Evolutionary conservation across 2,329 filamentous ascomycete species (phyloP), one percentile per base, ranked within the genome.

Genomic region (Penicillium sp.): DNA sequence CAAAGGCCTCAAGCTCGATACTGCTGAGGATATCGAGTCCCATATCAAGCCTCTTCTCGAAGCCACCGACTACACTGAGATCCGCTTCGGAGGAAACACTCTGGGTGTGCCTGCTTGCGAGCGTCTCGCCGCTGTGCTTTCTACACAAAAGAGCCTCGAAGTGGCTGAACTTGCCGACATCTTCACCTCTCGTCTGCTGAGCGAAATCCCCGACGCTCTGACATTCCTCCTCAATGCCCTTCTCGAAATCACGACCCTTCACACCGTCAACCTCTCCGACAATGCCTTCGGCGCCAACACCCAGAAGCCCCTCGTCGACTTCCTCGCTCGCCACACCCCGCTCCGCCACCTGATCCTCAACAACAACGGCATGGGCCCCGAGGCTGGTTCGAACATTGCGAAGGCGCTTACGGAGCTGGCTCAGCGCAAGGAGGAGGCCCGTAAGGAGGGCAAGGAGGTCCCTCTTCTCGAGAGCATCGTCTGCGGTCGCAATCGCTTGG

Each of bases 201-300:
- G 83, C 69, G 93, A 98, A 69, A 98, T 98, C 57, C 93, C 93
- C 42, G 84, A 85, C 57, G 91, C 93, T 7, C 81, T 98, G 48
- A 87, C 86, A 40, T 83, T 81, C 51, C 83, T 98, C 41, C 83
- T 98, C 47, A 89, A 84, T 35, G 85, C 91, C 4, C 83, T 97
- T 35, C 82, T 96, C 50, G 85, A 89, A 64, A 84, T 95, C 47
- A 85, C 87, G 2, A 84, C 87, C 50, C 84, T 98, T 38, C 85
- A 87, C 69, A 96, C 90, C 29, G 80, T 98, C 72, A 94, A 97
- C 71, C 80, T 98, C 35, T 95, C 91, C 72, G 93, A 98, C 72
- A 98, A 98, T 71, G 93, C 93, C 40, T 98, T 98, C 64, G 93
- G 93, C 49, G 82, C 96, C 54, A 97, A 95, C 72, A 95, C 88